Conservation (phyloP, 768 basidiomycete species). For the Naganishia vishniacii region DNA sequence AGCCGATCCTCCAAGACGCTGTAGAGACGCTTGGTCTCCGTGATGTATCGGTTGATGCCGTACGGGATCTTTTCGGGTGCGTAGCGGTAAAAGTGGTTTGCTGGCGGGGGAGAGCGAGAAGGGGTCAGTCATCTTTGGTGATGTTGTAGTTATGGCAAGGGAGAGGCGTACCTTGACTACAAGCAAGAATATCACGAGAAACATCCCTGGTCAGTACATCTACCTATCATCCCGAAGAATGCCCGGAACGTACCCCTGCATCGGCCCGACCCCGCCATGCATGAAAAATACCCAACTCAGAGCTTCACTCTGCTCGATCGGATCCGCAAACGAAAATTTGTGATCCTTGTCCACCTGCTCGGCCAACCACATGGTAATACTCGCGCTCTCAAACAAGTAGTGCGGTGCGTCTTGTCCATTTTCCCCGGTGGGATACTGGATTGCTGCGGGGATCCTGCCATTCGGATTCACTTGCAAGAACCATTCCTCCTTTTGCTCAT, state of each 20-base stretch:
- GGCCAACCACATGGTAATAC: slow-evolving; percentile 72
- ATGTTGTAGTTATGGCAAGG: neutral
- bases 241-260: neutral
- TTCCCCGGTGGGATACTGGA: slow-evolving; percentile 40
- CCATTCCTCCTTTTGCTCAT: slow-evolving; percentile 75
- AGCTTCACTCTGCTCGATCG: slow-evolving; percentile 63
- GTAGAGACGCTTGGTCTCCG: slow-evolving; percentile 78
- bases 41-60: slow-evolving; percentile 59
- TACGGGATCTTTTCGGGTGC: slow-evolving; percentile 47
- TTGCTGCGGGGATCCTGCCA: slow-evolving; percentile 49
- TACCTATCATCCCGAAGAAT: neutral
- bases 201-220: neutral
- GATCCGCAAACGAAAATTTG: slow-evolving; percentile 60
- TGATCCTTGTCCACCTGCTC: slow-evolving; percentile 73
- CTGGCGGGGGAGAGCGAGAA: slow-evolving; percentile 40
- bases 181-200: too few species aligned
- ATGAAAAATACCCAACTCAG: slow-evolving; percentile 85
- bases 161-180: slow-evolving; percentile 1
- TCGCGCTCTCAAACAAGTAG: slow-evolving; percentile 54
- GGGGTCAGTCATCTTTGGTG: neutral
- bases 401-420: slow-evolving; percentile 31
- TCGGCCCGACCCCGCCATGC: slow-evolving; percentile 39
- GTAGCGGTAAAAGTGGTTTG: slow-evolving; percentile 62
- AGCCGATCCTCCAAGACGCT: slow-evolving; percentile 73
- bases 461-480: slow-evolving; percentile 59